phyloP scores from a whole-genome alignment of 305 asterid genomes.

The Caryopteris hybrid region DNA sequence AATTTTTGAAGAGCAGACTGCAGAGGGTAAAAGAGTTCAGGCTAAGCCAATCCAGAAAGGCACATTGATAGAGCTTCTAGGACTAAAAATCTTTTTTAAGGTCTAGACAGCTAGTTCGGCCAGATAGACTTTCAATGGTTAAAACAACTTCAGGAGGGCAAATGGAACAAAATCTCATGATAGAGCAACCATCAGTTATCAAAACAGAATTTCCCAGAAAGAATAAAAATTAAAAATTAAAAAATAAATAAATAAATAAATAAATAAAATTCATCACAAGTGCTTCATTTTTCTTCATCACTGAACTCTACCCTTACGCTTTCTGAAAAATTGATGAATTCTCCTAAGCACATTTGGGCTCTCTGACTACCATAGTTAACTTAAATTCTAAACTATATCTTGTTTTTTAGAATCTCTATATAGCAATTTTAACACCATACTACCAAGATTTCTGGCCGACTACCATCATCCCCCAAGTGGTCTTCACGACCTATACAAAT shows the following conservation, averaged over 20 bases:
- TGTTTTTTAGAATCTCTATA: background rate
- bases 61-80: background rate
- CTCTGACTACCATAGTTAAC: background rate
- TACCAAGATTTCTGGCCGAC: background rate
- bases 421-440: background rate
- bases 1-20: background rate
- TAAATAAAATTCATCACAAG: background rate
- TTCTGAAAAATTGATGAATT: slow-evolving; percentile 1
- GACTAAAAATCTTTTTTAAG: background rate
- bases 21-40: background rate
- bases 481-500: background rate
- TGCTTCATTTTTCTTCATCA: background rate
- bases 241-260: no score
- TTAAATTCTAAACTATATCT: slow-evolving; percentile 1
- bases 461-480: slow-evolving; percentile 3
- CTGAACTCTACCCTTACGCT: background rate
- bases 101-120: background rate
- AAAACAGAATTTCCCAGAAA: background rate
- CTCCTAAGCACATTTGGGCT: background rate
- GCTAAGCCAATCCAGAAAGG: background rate
- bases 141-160: background rate
- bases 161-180: background rate
- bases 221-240: background rate
- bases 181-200: background rate
- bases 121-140: background rate